Evolutionary conservation across 129 eudicot genomes (phyloP).

Genomic region (Tagetes erecta): DNA sequence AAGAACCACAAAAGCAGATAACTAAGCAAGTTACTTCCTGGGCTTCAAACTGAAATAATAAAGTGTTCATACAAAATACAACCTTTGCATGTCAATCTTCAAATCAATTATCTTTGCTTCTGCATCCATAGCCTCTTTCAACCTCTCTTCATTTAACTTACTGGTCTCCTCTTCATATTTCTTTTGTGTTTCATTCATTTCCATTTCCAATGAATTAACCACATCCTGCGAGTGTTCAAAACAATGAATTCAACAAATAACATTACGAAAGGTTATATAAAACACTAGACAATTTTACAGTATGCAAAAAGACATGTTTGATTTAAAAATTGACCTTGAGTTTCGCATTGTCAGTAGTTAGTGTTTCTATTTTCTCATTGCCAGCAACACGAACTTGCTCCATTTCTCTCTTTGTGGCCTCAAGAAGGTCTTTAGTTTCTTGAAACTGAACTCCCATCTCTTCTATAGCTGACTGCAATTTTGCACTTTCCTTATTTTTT

Average conservation of each 20-base stretch:
- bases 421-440: conserved; percentile 62
- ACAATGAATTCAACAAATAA: conserved; percentile 10
- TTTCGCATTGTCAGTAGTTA: conserved; percentile 64
- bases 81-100: conserved; percentile 78
- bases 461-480: conserved; percentile 55
- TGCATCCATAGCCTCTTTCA: conserved; percentile 64
- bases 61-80: conserved; percentile 17
- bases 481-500: conserved; percentile 55
- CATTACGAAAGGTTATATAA: background rate
- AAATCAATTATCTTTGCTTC: conserved; percentile 68
- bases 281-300: background rate
- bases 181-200: conserved; percentile 58
- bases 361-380: conserved; percentile 46
- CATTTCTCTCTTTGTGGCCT: conserved; percentile 39
- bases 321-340: conserved; percentile 59
- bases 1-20: conserved; percentile 1
- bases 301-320: conserved; percentile 1
- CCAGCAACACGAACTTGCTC: conserved; percentile 50
- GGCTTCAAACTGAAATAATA: conserved; percentile 13
- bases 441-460: conserved; percentile 51
- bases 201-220: conserved; percentile 60
- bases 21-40: conserved; percentile 15
- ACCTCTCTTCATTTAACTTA: conserved; percentile 63
- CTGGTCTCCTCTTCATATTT: conserved; percentile 65
- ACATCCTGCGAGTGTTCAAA: conserved; percentile 43